phyloP scores from a whole-genome alignment of 768 basidiomycete species.

The Hemileccinum impolitum region DNA sequence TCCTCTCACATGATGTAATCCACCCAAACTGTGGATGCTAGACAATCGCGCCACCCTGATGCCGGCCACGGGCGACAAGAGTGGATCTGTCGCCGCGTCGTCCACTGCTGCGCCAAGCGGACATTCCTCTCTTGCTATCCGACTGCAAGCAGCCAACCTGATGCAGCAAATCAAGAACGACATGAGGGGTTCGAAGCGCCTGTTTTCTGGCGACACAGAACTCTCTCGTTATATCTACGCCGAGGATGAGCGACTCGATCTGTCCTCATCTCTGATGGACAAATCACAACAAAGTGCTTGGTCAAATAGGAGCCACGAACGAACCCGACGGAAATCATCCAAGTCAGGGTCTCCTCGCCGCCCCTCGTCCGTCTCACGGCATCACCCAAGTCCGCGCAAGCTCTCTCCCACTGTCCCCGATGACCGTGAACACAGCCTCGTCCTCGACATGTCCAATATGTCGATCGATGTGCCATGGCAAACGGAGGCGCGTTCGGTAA shows the following conservation, averaged over 20 bases:
- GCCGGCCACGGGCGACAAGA: slow-evolving; percentile 15
- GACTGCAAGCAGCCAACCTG: slow-evolving; percentile 71
- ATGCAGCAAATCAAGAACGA: slow-evolving; percentile 87
- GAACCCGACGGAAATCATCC: slow-evolving; percentile 17
- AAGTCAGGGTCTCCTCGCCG: slow-evolving; percentile 30
- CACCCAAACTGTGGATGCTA: slow-evolving; percentile 8
- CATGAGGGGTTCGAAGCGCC: slow-evolving; percentile 63
- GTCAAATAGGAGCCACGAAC: slow-evolving; percentile 33
- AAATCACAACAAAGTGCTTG: slow-evolving; percentile 22
- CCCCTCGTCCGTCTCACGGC: slow-evolving; percentile 35
- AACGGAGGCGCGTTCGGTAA: slow-evolving; percentile 18
- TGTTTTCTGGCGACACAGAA: slow-evolving; percentile 68
- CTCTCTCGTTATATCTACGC: slow-evolving; percentile 37
- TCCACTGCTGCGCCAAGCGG: slow-evolving; percentile 33
- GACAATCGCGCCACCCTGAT: slow-evolving; percentile 9
- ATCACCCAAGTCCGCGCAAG: slow-evolving; percentile 43
- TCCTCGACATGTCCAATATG: slow-evolving; percentile 41
- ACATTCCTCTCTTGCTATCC: slow-evolving; percentile 65
- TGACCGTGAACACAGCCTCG: slow-evolving; percentile 40
- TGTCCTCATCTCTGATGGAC: slow-evolving; percentile 9
- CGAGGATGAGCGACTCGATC: slow-evolving; percentile 16
- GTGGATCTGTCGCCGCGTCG: slow-evolving; percentile 23
- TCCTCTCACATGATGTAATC: not conserved
- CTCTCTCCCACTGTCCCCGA: slow-evolving; percentile 38
- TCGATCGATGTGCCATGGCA: slow-evolving; percentile 40